Conservation (phyloP, 495 filamentous ascomycete genomes). For the Xylaria castorea region DNA sequence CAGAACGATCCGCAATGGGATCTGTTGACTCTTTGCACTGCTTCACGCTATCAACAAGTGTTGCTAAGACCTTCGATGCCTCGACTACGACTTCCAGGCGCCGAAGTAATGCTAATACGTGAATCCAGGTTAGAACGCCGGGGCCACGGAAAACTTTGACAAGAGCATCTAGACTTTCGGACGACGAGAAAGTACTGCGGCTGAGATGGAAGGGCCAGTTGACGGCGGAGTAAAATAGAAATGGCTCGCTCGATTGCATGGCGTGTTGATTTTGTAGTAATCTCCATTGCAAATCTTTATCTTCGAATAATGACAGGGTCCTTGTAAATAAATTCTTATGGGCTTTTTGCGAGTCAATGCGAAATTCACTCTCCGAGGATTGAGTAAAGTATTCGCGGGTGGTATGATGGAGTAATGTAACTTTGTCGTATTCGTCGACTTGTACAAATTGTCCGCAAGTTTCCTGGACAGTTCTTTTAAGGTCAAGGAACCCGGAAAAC, state of each 20-base stretch:
- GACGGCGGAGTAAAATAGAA: constrained; percentile 27
- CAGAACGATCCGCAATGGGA: neutral
- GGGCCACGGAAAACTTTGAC: constrained; percentile 16
- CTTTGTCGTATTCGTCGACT: constrained; percentile 43
- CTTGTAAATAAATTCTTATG: constrained; percentile 37
- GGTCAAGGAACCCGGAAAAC: constrained; percentile 38
- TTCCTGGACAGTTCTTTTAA: constrained; percentile 42
- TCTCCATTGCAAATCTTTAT: constrained; percentile 29
- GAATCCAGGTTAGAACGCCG: constrained; percentile 30
- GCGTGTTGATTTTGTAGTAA: constrained; percentile 37
- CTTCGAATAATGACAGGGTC: constrained; percentile 27
- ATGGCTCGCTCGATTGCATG: constrained; percentile 41
- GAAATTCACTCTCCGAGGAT: constrained; percentile 29
- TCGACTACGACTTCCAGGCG: constrained; percentile 5
- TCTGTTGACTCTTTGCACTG: neutral
- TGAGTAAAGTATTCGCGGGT: constrained; percentile 49
- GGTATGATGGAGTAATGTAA: constrained; percentile 52
- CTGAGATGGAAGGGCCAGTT: constrained; percentile 1
- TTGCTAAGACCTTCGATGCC: constrained; percentile 22
- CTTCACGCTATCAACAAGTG: neutral
- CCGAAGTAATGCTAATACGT: constrained; percentile 24
- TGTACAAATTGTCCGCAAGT: constrained; percentile 51
- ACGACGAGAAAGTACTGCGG: neutral
- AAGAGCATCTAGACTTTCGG: neutral
- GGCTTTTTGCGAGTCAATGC: neutral